These are phyloP conservation scores for Effrenium voratum DNA, from an alignment of 73 alveolate genomes.

Conservation along the genomic window DNA sequence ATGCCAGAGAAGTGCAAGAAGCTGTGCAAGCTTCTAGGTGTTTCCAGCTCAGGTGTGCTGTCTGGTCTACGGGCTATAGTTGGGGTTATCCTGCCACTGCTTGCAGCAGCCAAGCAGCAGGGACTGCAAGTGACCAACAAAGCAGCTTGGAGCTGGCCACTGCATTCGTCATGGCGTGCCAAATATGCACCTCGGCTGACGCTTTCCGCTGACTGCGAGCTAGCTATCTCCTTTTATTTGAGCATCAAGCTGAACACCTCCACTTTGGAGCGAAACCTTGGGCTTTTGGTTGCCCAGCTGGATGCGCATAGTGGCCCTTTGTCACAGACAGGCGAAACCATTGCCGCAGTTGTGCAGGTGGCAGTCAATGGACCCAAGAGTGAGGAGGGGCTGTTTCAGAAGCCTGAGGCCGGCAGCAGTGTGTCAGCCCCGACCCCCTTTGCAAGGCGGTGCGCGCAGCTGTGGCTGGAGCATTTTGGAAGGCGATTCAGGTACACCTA, in stretches of 20 bases:
- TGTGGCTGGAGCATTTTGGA: slow-evolving; percentile 12
- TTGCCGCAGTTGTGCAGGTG: neutral
- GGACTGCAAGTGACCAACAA: neutral
- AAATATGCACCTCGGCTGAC: neutral
- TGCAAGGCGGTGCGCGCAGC: neutral
- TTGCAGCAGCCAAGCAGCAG: neutral
- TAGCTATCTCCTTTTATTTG: neutral
- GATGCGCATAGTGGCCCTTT: neutral
- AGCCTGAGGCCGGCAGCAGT: neutral
- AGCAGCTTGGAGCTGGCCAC: neutral
- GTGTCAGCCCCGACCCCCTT: neutral
- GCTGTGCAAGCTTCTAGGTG: neutral
- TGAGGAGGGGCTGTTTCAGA: neutral
- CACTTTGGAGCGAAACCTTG: slow-evolving; percentile 21
- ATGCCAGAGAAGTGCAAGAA: neutral
- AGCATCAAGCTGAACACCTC: neutral
- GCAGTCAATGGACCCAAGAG: neutral
- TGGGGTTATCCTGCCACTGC: neutral
- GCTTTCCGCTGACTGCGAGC: neutral
- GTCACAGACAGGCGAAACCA: neutral
- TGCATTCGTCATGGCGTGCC: neutral
- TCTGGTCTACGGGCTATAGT: neutral
- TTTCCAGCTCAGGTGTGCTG: neutral
- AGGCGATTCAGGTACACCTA: slow-evolving; percentile 7
- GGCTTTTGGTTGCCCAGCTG: neutral